phyloP scores from a whole-genome alignment of 495 filamentous ascomycete genomes.

The Hamigera avellanea region DNA sequence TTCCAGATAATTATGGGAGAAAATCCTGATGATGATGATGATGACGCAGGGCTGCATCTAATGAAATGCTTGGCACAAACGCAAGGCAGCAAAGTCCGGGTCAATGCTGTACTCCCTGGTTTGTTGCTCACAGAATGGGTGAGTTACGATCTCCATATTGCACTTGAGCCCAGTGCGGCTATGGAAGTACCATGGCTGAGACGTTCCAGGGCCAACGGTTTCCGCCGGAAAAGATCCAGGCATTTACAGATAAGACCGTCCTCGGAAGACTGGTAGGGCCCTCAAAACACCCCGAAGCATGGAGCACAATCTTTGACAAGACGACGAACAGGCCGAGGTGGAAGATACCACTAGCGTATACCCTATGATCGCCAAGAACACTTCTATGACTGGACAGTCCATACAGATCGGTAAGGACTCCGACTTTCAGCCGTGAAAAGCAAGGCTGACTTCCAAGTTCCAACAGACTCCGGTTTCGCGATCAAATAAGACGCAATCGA shows the following conservation, averaged over 20 bases:
- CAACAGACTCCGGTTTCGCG: conserved; percentile 26
- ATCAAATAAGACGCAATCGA: conserved; percentile 14
- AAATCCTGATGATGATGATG: conserved; percentile 5
- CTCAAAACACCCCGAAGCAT: not conserved
- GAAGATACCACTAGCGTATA: conserved; percentile 45
- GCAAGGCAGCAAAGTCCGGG: conserved; percentile 52
- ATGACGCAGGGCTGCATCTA: conserved; percentile 43
- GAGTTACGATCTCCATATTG: conserved; percentile 5
- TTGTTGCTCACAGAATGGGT: conserved; percentile 67
- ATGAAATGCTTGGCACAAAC: conserved; percentile 61
- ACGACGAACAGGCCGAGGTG: conserved; percentile 32
- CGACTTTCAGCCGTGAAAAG: not conserved
- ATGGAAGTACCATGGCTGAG: conserved; percentile 1
- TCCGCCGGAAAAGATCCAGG: conserved; percentile 26
- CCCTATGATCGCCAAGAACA: conserved; percentile 40
- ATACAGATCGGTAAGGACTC: conserved; percentile 37
- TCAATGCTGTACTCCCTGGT: conserved; percentile 59
- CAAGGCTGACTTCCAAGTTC: conserved; percentile 8
- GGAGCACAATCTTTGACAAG: no score
- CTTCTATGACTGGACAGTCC: conserved; percentile 45
- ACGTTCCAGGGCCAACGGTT: conserved; percentile 33
- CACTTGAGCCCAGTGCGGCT: not conserved
- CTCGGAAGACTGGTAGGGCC: conserved; percentile 34
- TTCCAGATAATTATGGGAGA: not conserved
- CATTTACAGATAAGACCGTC: conserved; percentile 20